These are phyloP conservation scores for Mycena rosella DNA, from an alignment of 768 basidiomycete genomes.

Conservation along the genomic window DNA sequence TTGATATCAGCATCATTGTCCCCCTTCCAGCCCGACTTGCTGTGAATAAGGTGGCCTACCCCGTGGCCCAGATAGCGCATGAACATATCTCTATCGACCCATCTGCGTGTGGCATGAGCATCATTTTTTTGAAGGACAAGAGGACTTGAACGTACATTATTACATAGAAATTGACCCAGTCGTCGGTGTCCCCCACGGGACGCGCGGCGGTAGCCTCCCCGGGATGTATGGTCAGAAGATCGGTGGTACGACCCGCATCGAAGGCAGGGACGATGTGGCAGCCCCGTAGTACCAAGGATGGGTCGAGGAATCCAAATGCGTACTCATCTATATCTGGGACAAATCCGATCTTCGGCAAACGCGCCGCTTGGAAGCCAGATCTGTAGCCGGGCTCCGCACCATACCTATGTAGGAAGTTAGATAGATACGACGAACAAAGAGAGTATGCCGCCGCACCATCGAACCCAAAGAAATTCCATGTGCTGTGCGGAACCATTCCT, in stretches of 20 bases:
- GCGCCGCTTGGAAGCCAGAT: slow-evolving; percentile 33
- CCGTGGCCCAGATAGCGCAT: background rate
- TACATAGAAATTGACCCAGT: slow-evolving; percentile 22
- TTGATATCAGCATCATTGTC: slow-evolving; percentile 3
- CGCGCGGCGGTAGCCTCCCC: background rate
- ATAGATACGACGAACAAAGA: too few relatives aligned
- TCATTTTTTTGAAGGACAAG: background rate
- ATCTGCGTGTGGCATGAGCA: background rate
- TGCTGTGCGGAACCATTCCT: background rate
- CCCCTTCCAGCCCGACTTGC: background rate
- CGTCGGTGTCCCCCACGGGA: background rate
- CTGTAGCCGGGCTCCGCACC: slow-evolving; percentile 6
- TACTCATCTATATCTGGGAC: slow-evolving; percentile 42
- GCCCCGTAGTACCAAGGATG: slow-evolving; percentile 2
- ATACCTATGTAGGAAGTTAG: too few relatives aligned
- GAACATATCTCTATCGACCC: slow-evolving; percentile 4
- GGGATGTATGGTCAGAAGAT: background rate
- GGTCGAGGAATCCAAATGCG: slow-evolving; percentile 51
- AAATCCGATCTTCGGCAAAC: slow-evolving; percentile 47
- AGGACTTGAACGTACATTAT: background rate
- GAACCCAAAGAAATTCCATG: slow-evolving; percentile 49
- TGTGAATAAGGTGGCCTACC: slow-evolving; percentile 1
- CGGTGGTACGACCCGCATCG: background rate
- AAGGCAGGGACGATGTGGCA: slow-evolving; percentile 19
- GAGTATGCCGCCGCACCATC: too few relatives aligned